These are phyloP conservation scores for Raphanus raphanistrum DNA, from an alignment of 345 rosid species.

Conservation along the genomic window DNA sequence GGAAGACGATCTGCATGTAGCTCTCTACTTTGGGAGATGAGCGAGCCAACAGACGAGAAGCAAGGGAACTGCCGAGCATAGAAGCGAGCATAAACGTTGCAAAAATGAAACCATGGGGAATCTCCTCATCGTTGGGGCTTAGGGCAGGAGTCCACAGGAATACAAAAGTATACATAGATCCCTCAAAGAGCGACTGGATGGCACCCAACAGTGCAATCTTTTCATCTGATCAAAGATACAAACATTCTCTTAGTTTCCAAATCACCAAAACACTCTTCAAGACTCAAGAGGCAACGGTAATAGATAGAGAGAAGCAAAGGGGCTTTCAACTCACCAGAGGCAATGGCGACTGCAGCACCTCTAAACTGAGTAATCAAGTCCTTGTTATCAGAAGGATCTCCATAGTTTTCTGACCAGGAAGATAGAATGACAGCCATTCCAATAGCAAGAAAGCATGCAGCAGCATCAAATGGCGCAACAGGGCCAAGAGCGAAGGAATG, in stretches of 20 bases:
- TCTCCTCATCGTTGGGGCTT: slow-evolving; percentile 87
- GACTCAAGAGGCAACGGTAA: slow-evolving; percentile 1
- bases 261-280: slow-evolving; percentile 10
- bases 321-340: slow-evolving; percentile 60
- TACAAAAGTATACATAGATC: slow-evolving; percentile 99
- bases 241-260: not conserved
- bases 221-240: slow-evolving; percentile 59
- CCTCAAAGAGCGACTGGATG: slow-evolving; percentile 96
- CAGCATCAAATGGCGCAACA: slow-evolving; percentile 98
- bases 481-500: slow-evolving; percentile 82
- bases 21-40: slow-evolving; percentile 78
- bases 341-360: slow-evolving; percentile 94
- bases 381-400: slow-evolving; percentile 90
- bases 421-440: slow-evolving; percentile 92
- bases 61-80: slow-evolving; percentile 95
- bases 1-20: slow-evolving; percentile 93
- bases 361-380: slow-evolving; percentile 88
- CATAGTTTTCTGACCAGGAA: slow-evolving; percentile 87
- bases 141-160: slow-evolving; percentile 99
- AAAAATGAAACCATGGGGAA: slow-evolving; percentile 98
- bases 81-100: slow-evolving; percentile 99
- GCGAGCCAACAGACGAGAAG: slow-evolving; percentile 87
- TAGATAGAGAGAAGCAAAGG: not conserved
- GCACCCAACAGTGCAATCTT: slow-evolving; percentile 96
- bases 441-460: slow-evolving; percentile 89